A percentile compares a stretch with the other conserved stretches of the same genome.
Conservation (phyloP, 2,329 filamentous ascomycete species). For the Orbilia oligospora region DNA sequence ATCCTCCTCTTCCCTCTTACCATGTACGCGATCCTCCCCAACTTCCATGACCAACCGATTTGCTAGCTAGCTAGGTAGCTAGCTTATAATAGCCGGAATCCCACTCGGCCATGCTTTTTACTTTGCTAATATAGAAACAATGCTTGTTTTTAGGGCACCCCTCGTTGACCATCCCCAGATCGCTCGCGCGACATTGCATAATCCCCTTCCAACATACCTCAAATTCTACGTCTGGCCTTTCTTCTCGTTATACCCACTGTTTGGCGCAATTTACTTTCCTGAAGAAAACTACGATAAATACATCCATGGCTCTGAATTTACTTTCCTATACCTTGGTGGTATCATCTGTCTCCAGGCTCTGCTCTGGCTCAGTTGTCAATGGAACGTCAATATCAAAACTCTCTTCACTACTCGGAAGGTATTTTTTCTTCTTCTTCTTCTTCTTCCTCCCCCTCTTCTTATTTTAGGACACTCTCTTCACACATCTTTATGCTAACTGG, state of each 20-base stretch:
- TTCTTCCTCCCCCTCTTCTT: neutral
- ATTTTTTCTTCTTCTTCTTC: conserved; percentile 62
- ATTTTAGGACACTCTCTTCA: neutral
- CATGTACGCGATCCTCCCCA: conserved; percentile 45
- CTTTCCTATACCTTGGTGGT: conserved; percentile 90
- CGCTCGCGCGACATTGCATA: conserved; percentile 86
- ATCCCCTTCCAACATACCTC: conserved; percentile 82
- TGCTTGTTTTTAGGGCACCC: conserved; percentile 73
- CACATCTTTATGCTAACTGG: neutral
- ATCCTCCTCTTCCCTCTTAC: neutral
- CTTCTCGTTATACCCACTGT: conserved; percentile 89
- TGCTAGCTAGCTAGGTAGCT: too few species aligned
- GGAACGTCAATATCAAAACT: conserved; percentile 90
- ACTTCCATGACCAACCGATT: too few species aligned
- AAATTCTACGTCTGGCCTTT: conserved; percentile 97
- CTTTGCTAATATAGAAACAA: neutral
- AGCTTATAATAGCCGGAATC: conserved; percentile 8
- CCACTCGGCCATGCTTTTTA: neutral
- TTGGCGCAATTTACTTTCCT: conserved; percentile 88
- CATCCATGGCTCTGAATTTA: conserved; percentile 97
- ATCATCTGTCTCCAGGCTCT: conserved; percentile 91
- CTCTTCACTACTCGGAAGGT: conserved; percentile 84
- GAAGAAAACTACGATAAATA: conserved; percentile 88
- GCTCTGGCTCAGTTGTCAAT: conserved; percentile 95
- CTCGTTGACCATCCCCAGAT: conserved; percentile 95